Evolutionary conservation across 352 stramenopile species (phyloP).

Genomic region (Phytophthora sansomeana): DNA sequence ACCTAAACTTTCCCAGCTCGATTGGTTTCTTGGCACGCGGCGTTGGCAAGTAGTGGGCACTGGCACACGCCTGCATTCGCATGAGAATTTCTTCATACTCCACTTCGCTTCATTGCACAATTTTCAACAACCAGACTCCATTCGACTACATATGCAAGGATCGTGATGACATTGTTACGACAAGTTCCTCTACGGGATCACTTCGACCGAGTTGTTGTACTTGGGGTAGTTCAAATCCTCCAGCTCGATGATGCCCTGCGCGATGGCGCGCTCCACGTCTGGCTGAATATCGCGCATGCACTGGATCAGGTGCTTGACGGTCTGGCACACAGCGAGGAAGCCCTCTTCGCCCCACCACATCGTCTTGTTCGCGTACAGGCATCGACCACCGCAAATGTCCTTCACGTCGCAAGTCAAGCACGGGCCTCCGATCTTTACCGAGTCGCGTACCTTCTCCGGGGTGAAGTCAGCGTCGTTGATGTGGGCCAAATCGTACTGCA

Average conservation of each 20-base stretch:
- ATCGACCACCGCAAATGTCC: slow-evolving; percentile 44
- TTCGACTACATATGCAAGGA: no score
- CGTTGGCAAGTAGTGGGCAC: no score
- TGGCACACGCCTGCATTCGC: no score
- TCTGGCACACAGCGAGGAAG: slow-evolving; percentile 43
- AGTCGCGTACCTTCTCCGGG: slow-evolving; percentile 40
- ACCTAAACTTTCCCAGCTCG: no score
- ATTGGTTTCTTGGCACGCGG: no score
- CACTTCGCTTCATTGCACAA: no score
- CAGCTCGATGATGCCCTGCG: slow-evolving; percentile 40
- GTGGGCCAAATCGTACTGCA: slow-evolving; percentile 36
- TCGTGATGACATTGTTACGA: no score
- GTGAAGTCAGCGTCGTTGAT: slow-evolving; percentile 40
- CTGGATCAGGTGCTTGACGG: slow-evolving; percentile 47
- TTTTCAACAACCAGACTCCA: no score
- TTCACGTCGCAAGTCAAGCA: slow-evolving; percentile 50
- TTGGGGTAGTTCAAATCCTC: slow-evolving; percentile 47
- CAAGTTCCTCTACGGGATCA: slow-evolving; percentile 45
- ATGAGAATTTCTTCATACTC: no score
- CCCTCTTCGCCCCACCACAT: slow-evolving; percentile 56
- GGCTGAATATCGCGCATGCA: slow-evolving; percentile 41
- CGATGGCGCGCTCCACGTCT: slow-evolving; percentile 40
- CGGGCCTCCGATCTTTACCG: slow-evolving; percentile 31
- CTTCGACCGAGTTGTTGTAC: slow-evolving; percentile 53
- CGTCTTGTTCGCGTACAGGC: slow-evolving; percentile 53